These are phyloP conservation scores for Naganishia kalamii DNA, from an alignment of 768 basidiomycete species.

Conservation along the genomic window DNA sequence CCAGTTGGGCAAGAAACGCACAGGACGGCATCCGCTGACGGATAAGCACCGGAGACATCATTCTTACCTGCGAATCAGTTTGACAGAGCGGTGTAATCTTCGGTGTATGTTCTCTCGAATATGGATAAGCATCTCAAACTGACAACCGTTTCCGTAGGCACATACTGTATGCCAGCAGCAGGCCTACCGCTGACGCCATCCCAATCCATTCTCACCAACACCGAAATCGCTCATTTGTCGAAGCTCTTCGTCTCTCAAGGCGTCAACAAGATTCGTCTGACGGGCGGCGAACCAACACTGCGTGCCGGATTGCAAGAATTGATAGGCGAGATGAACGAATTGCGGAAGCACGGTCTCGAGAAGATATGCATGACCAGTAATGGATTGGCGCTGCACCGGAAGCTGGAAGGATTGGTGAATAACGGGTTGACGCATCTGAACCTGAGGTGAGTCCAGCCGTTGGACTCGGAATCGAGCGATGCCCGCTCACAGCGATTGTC, in stretches of 20 bases:
- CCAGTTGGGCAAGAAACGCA: neutral
- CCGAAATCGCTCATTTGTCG: constrained; percentile 68
- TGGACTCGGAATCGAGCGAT: neutral
- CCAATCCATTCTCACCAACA: constrained; percentile 63
- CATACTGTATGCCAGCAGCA: constrained; percentile 84
- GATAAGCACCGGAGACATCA: constrained; percentile 66
- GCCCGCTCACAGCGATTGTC: too few relatives aligned
- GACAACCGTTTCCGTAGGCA: constrained; percentile 52
- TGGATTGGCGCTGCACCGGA: constrained; percentile 63
- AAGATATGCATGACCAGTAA: constrained; percentile 84
- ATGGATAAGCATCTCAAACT: neutral
- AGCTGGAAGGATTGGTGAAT: constrained; percentile 60
- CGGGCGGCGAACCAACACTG: constrained; percentile 81
- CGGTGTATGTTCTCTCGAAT: constrained; percentile 55
- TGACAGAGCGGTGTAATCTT: constrained; percentile 81
- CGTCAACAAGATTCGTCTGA: constrained; percentile 78
- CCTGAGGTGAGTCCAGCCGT: constrained; percentile 50
- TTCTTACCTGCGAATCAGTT: constrained; percentile 79
- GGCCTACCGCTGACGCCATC: constrained; percentile 69
- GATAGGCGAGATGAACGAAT: constrained; percentile 57
- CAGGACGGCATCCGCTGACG: constrained; percentile 47
- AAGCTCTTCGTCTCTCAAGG: constrained; percentile 71
- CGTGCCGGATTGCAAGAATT: constrained; percentile 67
- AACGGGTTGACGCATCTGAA: constrained; percentile 72
- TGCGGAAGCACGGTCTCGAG: constrained; percentile 59